These are phyloP conservation scores for Kwoniella shivajii DNA, from an alignment of 1,284 basidiomycete species.

Conservation along the genomic window DNA sequence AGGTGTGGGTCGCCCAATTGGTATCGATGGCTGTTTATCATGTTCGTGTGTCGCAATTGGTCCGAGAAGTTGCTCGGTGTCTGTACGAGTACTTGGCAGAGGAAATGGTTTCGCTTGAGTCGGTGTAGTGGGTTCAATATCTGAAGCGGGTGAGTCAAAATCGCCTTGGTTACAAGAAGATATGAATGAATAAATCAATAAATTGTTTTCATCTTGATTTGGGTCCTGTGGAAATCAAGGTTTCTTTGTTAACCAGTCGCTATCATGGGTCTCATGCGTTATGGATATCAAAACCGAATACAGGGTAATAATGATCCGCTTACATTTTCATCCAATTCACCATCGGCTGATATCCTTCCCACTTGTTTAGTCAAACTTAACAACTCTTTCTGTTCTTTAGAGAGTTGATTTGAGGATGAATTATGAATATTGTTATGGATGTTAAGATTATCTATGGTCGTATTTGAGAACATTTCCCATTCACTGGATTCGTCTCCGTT, in stretches of 20 bases:
- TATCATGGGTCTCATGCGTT: background rate
- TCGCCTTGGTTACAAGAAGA: conserved; percentile 5
- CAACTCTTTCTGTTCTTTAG: conserved; percentile 1
- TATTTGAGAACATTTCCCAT: conserved; percentile 8
- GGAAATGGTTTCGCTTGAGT: background rate
- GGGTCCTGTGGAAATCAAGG: too few species aligned
- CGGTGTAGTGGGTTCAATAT: background rate
- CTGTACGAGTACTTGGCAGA: too few species aligned
- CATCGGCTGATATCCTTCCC: conserved; percentile 10
- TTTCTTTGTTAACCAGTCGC: too few species aligned
- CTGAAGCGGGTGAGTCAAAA: conserved; percentile 2
- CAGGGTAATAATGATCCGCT: too few species aligned
- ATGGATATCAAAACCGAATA: background rate
- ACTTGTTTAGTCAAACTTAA: conserved; percentile 1
- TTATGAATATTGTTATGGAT: too few species aligned
- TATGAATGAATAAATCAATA: conserved; percentile 12
- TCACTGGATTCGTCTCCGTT: conserved; percentile 9
- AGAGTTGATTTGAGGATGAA: background rate
- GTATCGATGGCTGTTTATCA: too few species aligned
- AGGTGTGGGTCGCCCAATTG: background rate
- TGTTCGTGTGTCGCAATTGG: too few species aligned
- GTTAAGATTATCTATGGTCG: too few species aligned
- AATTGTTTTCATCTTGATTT: conserved; percentile 8
- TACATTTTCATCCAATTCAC: conserved; percentile 3
- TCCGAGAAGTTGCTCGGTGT: background rate